These are phyloP conservation scores for Petunia secreta DNA, from an alignment of 257 asterid species.

Conservation along the genomic window DNA sequence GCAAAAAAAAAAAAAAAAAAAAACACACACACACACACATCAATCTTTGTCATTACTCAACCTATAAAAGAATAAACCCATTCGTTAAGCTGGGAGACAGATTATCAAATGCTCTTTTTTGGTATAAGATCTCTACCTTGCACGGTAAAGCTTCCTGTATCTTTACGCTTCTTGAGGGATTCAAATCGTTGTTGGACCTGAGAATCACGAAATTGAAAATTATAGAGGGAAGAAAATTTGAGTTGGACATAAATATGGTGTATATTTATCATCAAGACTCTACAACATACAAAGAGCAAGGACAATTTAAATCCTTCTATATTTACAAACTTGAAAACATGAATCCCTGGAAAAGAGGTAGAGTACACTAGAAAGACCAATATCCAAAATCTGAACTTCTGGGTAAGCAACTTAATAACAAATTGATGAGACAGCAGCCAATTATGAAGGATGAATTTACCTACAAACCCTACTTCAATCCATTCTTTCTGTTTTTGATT, in stretches of 20 bases:
- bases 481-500: not conserved
- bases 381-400: not conserved
- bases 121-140: slow-evolving; percentile 56
- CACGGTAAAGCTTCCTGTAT: slow-evolving; percentile 80
- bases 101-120: slow-evolving; percentile 4
- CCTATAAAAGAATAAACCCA: not conserved
- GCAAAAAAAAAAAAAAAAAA: not conserved
- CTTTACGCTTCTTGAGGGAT: slow-evolving; percentile 84
- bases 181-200: slow-evolving; percentile 97
- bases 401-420: not conserved
- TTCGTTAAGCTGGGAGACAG: not conserved
- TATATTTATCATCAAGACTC: slow-evolving; percentile 6
- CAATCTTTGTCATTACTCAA: not conserved
- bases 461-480: not conserved
- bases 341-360: not conserved
- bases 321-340: slow-evolving; percentile 7
- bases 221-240: not conserved
- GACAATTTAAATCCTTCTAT: not conserved
- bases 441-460: not conserved
- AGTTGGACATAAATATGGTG: not conserved
- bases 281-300: not conserved
- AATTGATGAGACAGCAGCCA: not conserved
- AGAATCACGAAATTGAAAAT: slow-evolving; percentile 8
- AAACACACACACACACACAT: not conserved
- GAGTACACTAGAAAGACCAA: not conserved